phyloP scores from a whole-genome alignment of 2,329 filamentous ascomycete species.

The Pseudogymnoascus sp. region DNA sequence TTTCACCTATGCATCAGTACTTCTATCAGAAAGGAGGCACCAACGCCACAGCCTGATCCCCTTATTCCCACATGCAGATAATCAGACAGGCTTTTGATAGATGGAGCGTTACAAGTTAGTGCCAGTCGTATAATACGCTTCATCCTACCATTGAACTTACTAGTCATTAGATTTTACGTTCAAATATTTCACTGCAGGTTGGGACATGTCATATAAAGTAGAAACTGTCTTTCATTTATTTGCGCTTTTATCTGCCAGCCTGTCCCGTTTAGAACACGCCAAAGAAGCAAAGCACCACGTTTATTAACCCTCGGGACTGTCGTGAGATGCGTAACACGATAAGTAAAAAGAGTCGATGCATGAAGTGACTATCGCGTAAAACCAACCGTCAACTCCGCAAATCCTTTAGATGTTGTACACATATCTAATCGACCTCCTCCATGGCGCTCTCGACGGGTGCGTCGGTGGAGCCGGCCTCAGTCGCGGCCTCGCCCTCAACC shows the following conservation, averaged over 20 bases:
- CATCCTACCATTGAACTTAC: neutral
- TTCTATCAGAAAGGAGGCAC: neutral
- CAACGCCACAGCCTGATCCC: neutral
- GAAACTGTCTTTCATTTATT: neutral
- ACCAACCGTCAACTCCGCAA: conserved; percentile 7
- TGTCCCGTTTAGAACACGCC: conserved; percentile 5
- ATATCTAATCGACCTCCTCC: conserved; percentile 95
- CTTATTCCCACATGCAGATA: neutral
- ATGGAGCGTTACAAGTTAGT: neutral
- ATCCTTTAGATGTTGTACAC: conserved; percentile 9
- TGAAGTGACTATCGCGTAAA: conserved; percentile 8
- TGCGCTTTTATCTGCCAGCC: conserved; percentile 4
- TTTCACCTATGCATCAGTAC: neutral
- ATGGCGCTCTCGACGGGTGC: conserved; percentile 68
- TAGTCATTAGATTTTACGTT: neutral
- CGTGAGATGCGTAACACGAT: conserved; percentile 11
- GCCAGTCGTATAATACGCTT: neutral
- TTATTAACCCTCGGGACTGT: conserved; percentile 8
- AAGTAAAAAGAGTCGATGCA: conserved; percentile 8
- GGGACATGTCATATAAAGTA: neutral
- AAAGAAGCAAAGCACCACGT: conserved; percentile 8
- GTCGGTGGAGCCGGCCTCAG: conserved; percentile 52
- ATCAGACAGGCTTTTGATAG: neutral
- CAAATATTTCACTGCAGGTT: neutral
- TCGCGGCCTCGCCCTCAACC: conserved; percentile 53